Conservation (phyloP, 345 rosid genomes). For the Salix arbutifolia region DNA sequence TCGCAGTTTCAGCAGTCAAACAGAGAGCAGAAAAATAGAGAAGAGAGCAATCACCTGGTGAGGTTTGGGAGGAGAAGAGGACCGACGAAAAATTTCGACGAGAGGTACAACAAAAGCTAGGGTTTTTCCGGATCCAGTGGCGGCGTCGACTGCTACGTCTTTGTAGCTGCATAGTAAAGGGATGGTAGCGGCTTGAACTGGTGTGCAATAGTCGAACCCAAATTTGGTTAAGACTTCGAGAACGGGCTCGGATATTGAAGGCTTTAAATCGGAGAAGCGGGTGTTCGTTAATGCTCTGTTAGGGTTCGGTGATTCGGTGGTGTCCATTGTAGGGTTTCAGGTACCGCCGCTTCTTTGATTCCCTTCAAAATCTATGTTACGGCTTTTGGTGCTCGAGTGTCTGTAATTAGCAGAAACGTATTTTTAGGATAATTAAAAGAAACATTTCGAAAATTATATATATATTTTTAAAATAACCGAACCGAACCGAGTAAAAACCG, state of each 20-base stretch:
- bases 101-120: constrained; percentile 78
- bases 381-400: no score
- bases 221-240: constrained; percentile 46
- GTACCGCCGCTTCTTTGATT: neutral
- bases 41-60: constrained; percentile 49
- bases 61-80: constrained; percentile 55
- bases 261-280: constrained; percentile 78
- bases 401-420: neutral
- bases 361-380: neutral
- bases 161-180: constrained; percentile 79
- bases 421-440: neutral
- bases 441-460: no score
- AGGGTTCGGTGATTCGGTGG: constrained; percentile 25
- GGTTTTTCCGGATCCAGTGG: constrained; percentile 95
- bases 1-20: neutral
- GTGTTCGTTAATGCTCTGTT: constrained; percentile 65
- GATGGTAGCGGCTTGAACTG: constrained; percentile 85
- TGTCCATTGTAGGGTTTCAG: constrained; percentile 1
- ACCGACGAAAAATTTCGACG: constrained; percentile 71
- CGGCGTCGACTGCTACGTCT: constrained; percentile 92
- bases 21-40: neutral
- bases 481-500: no score
- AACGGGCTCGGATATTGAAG: constrained; percentile 55
- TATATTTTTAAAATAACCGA: no score
- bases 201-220: constrained; percentile 84